Conservation (phyloP, 2,329 filamentous ascomycete genomes). For the Neonectria neomacrospora region DNA sequence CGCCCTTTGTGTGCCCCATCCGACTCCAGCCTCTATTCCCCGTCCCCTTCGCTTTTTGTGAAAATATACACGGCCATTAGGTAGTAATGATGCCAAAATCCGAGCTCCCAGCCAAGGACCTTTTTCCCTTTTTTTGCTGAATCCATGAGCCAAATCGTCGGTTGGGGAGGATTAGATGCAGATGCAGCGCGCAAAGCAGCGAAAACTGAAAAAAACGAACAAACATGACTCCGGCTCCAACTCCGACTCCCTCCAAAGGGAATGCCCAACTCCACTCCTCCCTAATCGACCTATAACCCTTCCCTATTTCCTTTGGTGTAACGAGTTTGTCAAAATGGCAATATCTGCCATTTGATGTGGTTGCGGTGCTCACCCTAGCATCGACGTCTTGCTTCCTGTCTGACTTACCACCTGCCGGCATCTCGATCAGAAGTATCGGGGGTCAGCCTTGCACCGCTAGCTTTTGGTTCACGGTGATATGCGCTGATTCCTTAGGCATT, state of each 20-base stretch:
- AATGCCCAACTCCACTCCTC: slow-evolving; percentile 44
- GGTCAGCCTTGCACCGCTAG: slow-evolving; percentile 13
- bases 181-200: slow-evolving; percentile 47
- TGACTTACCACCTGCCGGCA: slow-evolving; percentile 10
- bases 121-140: slow-evolving; percentile 42
- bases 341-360: slow-evolving; percentile 1
- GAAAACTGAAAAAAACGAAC: slow-evolving; percentile 46
- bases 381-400: neutral
- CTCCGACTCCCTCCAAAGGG: slow-evolving; percentile 45
- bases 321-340: slow-evolving; percentile 15
- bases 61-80: slow-evolving; percentile 47
- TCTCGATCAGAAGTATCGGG: slow-evolving; percentile 9
- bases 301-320: slow-evolving; percentile 17
- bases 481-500: slow-evolving; percentile 56
- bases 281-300: slow-evolving; percentile 25
- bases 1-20: slow-evolving; percentile 35
- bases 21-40: slow-evolving; percentile 39
- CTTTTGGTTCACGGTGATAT: slow-evolving; percentile 22
- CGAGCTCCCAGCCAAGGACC: slow-evolving; percentile 44
- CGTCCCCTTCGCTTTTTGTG: slow-evolving; percentile 41
- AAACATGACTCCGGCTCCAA: slow-evolving; percentile 49
- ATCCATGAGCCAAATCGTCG: slow-evolving; percentile 42
- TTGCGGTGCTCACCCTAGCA: slow-evolving; percentile 2
- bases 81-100: slow-evolving; percentile 46
- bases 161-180: slow-evolving; percentile 46